Evolutionary conservation across 2,329 filamentous ascomycete genomes (phyloP).

Genomic region (Sporothrix luriei): DNA sequence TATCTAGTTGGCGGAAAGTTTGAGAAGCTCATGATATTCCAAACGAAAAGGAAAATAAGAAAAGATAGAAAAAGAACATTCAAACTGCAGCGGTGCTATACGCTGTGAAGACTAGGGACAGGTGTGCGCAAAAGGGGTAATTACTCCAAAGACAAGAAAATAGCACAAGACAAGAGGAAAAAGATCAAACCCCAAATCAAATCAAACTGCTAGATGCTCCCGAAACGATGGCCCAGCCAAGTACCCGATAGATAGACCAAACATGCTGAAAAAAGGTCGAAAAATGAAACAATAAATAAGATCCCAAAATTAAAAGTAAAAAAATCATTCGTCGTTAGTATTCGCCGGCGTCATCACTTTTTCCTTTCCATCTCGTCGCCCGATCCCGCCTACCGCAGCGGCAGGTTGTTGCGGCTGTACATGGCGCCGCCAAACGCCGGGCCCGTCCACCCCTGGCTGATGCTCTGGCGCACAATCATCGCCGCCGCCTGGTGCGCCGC

Average conservation of each 20-base stretch:
- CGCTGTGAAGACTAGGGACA: background rate
- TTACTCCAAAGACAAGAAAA: conserved; percentile 1
- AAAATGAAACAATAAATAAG: background rate
- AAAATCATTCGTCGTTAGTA: conserved; percentile 14
- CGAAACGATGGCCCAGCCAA: background rate
- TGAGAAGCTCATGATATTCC: background rate
- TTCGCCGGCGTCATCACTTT: too few species aligned
- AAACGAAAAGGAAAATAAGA: too few species aligned
- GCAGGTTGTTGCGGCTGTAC: conserved; percentile 52
- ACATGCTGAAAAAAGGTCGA: background rate
- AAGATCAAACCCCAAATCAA: background rate
- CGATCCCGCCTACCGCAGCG: conserved; percentile 44
- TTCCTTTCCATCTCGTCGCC: background rate
- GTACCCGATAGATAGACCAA: background rate
- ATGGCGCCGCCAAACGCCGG: conserved; percentile 46
- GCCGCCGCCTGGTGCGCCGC: conserved; percentile 88
- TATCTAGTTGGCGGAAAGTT: too few species aligned
- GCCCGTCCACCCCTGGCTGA: conserved; percentile 59
- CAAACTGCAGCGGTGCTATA: conserved; percentile 7
- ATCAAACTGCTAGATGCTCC: conserved; percentile 16
- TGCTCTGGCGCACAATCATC: conserved; percentile 90
- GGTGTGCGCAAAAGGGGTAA: background rate
- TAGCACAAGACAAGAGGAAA: background rate
- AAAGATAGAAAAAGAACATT: background rate
- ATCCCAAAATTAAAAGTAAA: background rate